Conservation (phyloP, 768 basidiomycete species). For the Boletus tomentosulus region DNA sequence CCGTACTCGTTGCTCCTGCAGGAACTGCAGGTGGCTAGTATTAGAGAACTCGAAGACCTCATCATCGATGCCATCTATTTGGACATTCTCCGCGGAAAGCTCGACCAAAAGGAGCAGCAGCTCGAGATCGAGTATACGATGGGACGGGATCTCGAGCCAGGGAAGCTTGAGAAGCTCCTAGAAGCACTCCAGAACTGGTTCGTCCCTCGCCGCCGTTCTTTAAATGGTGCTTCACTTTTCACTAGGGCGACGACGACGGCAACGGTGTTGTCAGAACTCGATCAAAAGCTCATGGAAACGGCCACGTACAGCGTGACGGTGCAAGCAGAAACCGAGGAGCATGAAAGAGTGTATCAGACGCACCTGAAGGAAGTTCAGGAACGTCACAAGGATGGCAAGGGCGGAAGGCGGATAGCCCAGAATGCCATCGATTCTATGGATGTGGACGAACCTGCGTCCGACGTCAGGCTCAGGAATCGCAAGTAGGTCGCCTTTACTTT, state of each 20-base stretch:
- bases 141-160: slow-evolving; percentile 86
- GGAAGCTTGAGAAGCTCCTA: slow-evolving; percentile 57
- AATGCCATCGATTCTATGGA: slow-evolving; percentile 50
- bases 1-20: slow-evolving; percentile 72
- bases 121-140: slow-evolving; percentile 91
- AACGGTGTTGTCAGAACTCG: slow-evolving; percentile 66
- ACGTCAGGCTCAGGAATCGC: slow-evolving; percentile 49
- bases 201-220: slow-evolving; percentile 19
- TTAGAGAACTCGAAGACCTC: slow-evolving; percentile 91
- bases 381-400: slow-evolving; percentile 55
- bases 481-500: slow-evolving; percentile 42
- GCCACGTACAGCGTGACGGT: slow-evolving; percentile 38
- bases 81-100: slow-evolving; percentile 82
- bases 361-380: slow-evolving; percentile 61
- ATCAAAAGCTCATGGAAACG: slow-evolving; percentile 62
- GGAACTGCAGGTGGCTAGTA: slow-evolving; percentile 67
- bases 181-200: slow-evolving; percentile 65
- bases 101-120: slow-evolving; percentile 88
- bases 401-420: slow-evolving; percentile 29
- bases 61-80: slow-evolving; percentile 97
- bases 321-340: slow-evolving; percentile 44
- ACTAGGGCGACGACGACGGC: slow-evolving; percentile 68
- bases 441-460: slow-evolving; percentile 55
- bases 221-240: not conserved
- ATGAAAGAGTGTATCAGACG: slow-evolving; percentile 51